phyloP scores from a whole-genome alignment of 805 yeast genomes.

The Starmerella vitae region DNA sequence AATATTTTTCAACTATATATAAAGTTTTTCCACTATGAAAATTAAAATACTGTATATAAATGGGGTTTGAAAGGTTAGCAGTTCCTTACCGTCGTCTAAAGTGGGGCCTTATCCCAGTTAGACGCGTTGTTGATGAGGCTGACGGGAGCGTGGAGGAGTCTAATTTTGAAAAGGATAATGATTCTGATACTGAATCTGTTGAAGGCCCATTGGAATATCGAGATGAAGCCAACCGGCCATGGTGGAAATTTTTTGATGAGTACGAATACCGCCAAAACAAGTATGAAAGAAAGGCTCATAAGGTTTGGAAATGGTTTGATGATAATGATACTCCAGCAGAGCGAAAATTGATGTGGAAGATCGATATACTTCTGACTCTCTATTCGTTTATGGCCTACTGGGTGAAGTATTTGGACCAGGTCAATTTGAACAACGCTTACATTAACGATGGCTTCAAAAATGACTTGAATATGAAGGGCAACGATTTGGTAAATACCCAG shows the following conservation, averaged over 20 bases:
- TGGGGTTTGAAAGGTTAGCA: not conserved
- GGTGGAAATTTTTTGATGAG: slow-evolving; percentile 39
- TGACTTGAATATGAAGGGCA: slow-evolving; percentile 44
- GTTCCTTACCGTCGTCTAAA: slow-evolving; percentile 9
- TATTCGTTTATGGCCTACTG: slow-evolving; percentile 51
- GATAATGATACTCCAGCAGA: slow-evolving; percentile 39
- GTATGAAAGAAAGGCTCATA: slow-evolving; percentile 22
- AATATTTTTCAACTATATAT: no score
- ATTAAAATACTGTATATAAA: no score
- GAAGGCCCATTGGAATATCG: slow-evolving; percentile 11
- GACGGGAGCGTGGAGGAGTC: slow-evolving; percentile 4
- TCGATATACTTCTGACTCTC: slow-evolving; percentile 41
- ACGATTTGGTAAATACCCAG: slow-evolving; percentile 47
- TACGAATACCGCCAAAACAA: slow-evolving; percentile 42
- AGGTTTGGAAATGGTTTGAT: slow-evolving; percentile 46
- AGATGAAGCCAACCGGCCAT: slow-evolving; percentile 24
- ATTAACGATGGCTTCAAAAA: slow-evolving; percentile 30
- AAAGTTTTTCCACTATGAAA: no score
- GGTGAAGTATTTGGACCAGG: slow-evolving; percentile 52
- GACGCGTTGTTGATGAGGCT: slow-evolving; percentile 15
- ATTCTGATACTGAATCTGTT: not conserved
- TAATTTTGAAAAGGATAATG: slow-evolving; percentile 2
- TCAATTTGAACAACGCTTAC: slow-evolving; percentile 51
- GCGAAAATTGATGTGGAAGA: slow-evolving; percentile 36
- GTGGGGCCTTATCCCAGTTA: slow-evolving; percentile 16